These are phyloP conservation scores for Brassica incana DNA, from an alignment of 345 rosid species.

Conservation along the genomic window DNA sequence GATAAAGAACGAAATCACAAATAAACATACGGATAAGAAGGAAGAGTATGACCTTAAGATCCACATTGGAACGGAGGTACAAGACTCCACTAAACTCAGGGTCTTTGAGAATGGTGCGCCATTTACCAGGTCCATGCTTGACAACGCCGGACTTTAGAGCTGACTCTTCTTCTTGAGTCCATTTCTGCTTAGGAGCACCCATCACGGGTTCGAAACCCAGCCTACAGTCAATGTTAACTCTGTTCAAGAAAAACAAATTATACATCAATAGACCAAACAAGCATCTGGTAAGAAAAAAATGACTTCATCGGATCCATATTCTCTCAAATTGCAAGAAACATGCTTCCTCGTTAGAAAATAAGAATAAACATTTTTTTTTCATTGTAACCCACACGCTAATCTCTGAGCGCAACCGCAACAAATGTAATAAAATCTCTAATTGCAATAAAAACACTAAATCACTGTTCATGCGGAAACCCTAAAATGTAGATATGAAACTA, in stretches of 20 bases:
- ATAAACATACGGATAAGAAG: not conserved
- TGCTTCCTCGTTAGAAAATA: too few species aligned
- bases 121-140: slow-evolving; percentile 97
- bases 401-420: not conserved
- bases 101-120: slow-evolving; percentile 98
- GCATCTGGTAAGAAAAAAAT: not conserved
- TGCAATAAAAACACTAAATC: slow-evolving; percentile 26
- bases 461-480: slow-evolving; percentile 32
- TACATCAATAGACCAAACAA: slow-evolving; percentile 3
- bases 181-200: slow-evolving; percentile 99
- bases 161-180: slow-evolving; percentile 97
- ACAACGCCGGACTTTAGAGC: slow-evolving; percentile 90
- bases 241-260: not conserved
- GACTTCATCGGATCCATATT: not conserved
- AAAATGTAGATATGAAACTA: slow-evolving; percentile 1
- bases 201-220: slow-evolving; percentile 35
- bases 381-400: not conserved
- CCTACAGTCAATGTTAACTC: not conserved
- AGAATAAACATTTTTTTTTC: not conserved
- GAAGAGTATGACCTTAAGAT: slow-evolving; percentile 73
- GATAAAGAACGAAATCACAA: not conserved
- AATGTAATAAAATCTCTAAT: not conserved
- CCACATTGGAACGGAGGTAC: slow-evolving; percentile 92
- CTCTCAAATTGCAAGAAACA: not conserved
- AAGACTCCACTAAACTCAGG: slow-evolving; percentile 86